Base-by-base conservation (phyloP, 768 basidiomycete species). In the Leucocoprinus birnbaumii region DNA sequence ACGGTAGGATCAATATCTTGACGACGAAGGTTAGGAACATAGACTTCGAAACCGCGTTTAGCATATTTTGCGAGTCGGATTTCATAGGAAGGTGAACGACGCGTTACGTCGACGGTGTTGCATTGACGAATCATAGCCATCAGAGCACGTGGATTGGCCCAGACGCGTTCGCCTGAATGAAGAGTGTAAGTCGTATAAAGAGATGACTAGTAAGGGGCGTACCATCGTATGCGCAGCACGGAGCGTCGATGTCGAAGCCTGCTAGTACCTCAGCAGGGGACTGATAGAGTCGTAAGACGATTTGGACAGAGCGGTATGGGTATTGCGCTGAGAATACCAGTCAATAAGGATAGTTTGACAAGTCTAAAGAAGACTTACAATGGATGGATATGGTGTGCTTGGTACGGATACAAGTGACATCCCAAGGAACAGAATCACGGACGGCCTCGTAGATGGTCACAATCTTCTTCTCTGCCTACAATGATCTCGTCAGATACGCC, bases 321-420 rank as follows among this genome's bases (percentile, higher is more conserved):
- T 84, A 86, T 72, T 85, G 83, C 48, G 78, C 82, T 83, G 57
- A 21, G 43, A 26, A 58, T 1, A 22, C 9, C 31, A 41, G 22
- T 22, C 46, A 14, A 44, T 16, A 31, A 45, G 42, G 24, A 48
- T 31, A 11, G 14, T 49, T 43, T 5, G 10, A 27, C 40, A 14
- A 22, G 8, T 16, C 22, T 22, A 3, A 56, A 42, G 7, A 22
- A 27, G n/a, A 27, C 34, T n/a, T 57, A 77, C 83, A 83, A 62
- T 85, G 79, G 59, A 86, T 84, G 13, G 84, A 85, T 41, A 85
- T 71, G 0, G 83, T 82, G 59, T 87, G 82, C 66, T 82, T 85
- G 54, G 83, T 83, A 38, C 84, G 77, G 53, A 86, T 78, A 48
- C 83, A 85, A 25, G 83, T 85, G 14, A 83, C 80, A 62, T 85